These are phyloP conservation scores for Lipomyces kockii DNA, from an alignment of 805 yeast genomes.

Conservation along the genomic window DNA sequence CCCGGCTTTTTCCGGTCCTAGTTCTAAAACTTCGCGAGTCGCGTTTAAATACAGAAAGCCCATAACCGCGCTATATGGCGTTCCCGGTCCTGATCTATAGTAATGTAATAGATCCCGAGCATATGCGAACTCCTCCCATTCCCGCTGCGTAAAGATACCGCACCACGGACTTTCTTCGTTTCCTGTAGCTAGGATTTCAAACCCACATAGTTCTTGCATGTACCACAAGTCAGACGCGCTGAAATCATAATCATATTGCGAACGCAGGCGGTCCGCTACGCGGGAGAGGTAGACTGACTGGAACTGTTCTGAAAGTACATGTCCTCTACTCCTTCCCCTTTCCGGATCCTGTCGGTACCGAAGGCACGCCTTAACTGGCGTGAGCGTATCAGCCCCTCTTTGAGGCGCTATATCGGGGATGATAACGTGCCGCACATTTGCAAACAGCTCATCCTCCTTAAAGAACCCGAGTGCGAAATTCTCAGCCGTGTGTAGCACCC, in stretches of 20 bases:
- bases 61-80: slow-evolving; percentile 40
- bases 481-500: slow-evolving; percentile 34
- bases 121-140: slow-evolving; percentile 35
- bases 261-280: slow-evolving; percentile 18
- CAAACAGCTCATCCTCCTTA: slow-evolving; percentile 9
- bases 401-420: slow-evolving; percentile 26
- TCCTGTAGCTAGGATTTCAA: slow-evolving; percentile 32
- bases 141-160: slow-evolving; percentile 22
- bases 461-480: slow-evolving; percentile 33
- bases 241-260: slow-evolving; percentile 14
- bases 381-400: slow-evolving; percentile 35
- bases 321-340: slow-evolving; percentile 19
- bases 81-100: slow-evolving; percentile 42
- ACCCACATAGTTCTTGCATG: slow-evolving; percentile 37
- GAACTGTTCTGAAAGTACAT: slow-evolving; percentile 8
- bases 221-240: slow-evolving; percentile 24
- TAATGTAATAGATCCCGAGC: slow-evolving; percentile 35
- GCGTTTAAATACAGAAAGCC: slow-evolving; percentile 58
- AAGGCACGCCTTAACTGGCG: slow-evolving; percentile 33
- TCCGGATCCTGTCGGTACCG: slow-evolving; percentile 22
- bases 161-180: slow-evolving; percentile 27
- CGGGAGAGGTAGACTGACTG: slow-evolving; percentile 16
- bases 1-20: slow-evolving; percentile 43
- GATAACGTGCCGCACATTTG: slow-evolving; percentile 21
- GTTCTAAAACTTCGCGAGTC: slow-evolving; percentile 52